Percentiles rank a stretch among this genome's conserved stretches.
Evolutionary conservation across 371 early-diverging fungal species (phyloP).

Genomic region (Apophysomyces variabilis): DNA sequence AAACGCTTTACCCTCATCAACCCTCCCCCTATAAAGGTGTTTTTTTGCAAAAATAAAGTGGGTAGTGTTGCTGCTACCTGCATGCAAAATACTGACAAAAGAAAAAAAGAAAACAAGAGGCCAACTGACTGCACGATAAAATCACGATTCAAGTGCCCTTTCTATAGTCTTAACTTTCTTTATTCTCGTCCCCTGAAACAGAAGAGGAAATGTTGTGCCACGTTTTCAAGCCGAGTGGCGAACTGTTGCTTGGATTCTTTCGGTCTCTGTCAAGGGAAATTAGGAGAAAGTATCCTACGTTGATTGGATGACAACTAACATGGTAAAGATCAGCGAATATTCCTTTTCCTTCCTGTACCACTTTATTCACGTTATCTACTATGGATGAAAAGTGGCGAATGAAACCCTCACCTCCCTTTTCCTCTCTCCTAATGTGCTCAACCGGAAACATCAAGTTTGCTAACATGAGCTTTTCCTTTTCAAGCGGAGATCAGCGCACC

Average conservation of each 20-base stretch:
- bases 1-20: background rate
- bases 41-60: background rate
- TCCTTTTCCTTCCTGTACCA: background rate
- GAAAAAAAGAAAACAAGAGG: too few relatives aligned
- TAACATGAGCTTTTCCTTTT: conserved; percentile 2
- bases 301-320: conserved; percentile 6
- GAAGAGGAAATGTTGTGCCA: background rate
- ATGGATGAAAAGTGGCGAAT: conserved; percentile 6
- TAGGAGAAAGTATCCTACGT: background rate
- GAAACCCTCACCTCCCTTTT: conserved; percentile 10
- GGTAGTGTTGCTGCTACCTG: background rate
- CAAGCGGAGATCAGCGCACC: background rate
- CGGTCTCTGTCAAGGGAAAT: background rate
- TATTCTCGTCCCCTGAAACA: background rate
- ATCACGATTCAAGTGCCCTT: background rate
- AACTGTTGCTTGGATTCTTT: background rate
- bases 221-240: background rate
- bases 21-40: background rate
- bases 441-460: conserved; percentile 9
- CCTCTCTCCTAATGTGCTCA: background rate
- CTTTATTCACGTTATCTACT: background rate
- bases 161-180: background rate
- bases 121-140: too few relatives aligned
- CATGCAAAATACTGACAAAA: background rate
- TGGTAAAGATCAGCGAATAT: conserved; percentile 7